These are phyloP conservation scores for Prunus mira DNA, from an alignment of 306 rosid genomes.

Conservation along the genomic window DNA sequence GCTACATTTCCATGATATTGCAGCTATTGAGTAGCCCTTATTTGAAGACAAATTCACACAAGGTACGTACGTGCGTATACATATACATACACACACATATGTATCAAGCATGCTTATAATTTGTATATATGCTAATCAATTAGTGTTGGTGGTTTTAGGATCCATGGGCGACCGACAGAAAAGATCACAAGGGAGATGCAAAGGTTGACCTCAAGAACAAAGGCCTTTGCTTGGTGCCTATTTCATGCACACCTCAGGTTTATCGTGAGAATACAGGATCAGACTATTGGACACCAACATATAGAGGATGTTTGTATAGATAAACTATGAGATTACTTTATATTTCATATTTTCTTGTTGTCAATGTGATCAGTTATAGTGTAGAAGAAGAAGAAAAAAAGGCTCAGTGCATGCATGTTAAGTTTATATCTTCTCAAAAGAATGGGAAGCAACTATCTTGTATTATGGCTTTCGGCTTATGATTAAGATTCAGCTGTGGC, in stretches of 20 bases:
- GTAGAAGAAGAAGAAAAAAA: neutral
- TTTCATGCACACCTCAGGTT: conserved; percentile 73
- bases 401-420: neutral
- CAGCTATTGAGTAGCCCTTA: conserved; percentile 82
- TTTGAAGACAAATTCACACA: conserved; percentile 64
- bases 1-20: conserved; percentile 7
- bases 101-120: neutral
- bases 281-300: conserved; percentile 91
- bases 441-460: conserved; percentile 5
- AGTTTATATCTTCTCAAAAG: neutral
- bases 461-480: neutral
- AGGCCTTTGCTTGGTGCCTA: conserved; percentile 90
- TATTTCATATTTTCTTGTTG: neutral
- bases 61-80: conserved; percentile 27
- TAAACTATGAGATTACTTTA: conserved; percentile 3
- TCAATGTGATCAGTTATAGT: neutral
- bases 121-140: neutral
- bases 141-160: conserved; percentile 33
- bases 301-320: conserved; percentile 85
- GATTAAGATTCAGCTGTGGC: neutral
- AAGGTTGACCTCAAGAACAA: conserved; percentile 61
- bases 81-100: neutral
- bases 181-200: conserved; percentile 42
- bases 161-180: conserved; percentile 71
- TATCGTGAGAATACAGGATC: conserved; percentile 77